phyloP scores from a whole-genome alignment of 495 filamentous ascomycete species.

The Tricharina praecox region DNA sequence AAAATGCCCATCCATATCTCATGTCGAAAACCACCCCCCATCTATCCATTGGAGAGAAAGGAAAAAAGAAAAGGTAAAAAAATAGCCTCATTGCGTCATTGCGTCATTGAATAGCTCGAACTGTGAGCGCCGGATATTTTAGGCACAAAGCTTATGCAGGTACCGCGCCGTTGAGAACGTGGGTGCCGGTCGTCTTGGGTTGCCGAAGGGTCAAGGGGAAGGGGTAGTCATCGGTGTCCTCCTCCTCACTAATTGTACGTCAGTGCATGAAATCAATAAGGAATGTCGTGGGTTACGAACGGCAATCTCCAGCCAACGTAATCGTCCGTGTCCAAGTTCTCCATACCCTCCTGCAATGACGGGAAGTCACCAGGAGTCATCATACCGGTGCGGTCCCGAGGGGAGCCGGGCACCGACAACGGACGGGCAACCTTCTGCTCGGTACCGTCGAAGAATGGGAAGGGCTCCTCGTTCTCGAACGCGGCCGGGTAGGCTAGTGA shows the following conservation, averaged over 20 bases:
- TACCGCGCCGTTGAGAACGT: too few species aligned
- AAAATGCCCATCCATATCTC: too few species aligned
- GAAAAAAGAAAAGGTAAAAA: too few species aligned
- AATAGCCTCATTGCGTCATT: too few species aligned
- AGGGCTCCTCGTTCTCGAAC: conserved; percentile 62
- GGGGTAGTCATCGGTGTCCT: conserved; percentile 83
- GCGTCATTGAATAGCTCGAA: too few species aligned
- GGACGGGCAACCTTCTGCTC: conserved; percentile 89
- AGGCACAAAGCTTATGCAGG: too few species aligned
- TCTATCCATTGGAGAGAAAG: too few species aligned
- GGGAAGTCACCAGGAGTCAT: conserved; percentile 99
- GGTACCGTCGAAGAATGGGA: conserved; percentile 68
- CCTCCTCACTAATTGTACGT: conserved; percentile 56
- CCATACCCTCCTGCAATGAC: conserved; percentile 79
- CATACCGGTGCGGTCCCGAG: conserved; percentile 79
- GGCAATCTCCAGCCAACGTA: conserved; percentile 96
- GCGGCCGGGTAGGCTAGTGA: conserved; percentile 63
- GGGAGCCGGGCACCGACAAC: conserved; percentile 83
- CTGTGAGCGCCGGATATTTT: too few species aligned
- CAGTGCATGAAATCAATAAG: conserved; percentile 7
- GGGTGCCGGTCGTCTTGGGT: too few species aligned
- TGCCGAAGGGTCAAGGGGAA: conserved; percentile 70
- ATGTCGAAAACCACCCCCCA: too few species aligned
- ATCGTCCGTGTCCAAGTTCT: conserved; percentile 89
- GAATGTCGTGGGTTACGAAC: conserved; percentile 40